Percentiles rank a stretch among this genome's conserved stretches.
These are phyloP conservation scores for Pestalotiopsis fici DNA, from an alignment of 2,329 filamentous ascomycete genomes.

Conservation along the genomic window DNA sequence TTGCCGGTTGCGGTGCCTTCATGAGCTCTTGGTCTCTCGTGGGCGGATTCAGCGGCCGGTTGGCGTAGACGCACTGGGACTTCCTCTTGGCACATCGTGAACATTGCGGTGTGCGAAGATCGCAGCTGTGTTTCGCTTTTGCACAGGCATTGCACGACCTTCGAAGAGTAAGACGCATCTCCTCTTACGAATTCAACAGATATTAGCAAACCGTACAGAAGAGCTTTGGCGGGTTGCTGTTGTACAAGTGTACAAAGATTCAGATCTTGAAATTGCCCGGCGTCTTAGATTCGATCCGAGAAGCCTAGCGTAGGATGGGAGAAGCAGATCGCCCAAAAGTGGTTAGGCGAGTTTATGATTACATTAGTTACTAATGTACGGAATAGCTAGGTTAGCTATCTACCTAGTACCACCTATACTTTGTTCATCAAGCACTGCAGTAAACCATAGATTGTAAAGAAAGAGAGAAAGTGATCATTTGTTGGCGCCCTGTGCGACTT, in stretches of 20 bases:
- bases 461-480: no score
- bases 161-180: conserved; percentile 57
- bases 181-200: not conserved
- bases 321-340: not conserved
- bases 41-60: conserved; percentile 44
- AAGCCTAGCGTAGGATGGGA: not conserved
- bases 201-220: no score
- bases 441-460: no score
- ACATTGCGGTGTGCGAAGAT: conserved; percentile 54
- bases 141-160: conserved; percentile 58
- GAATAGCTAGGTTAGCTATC: no score
- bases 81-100: conserved; percentile 54
- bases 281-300: not conserved
- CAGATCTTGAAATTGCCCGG: not conserved
- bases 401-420: no score
- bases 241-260: not conserved
- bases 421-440: no score
- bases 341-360: not conserved
- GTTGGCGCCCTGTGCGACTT: no score
- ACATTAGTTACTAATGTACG: not conserved
- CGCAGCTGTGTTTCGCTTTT: conserved; percentile 56
- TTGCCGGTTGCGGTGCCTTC: conserved; percentile 2
- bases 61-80: conserved; percentile 51
- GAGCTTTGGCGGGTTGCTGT: not conserved
- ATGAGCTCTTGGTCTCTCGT: not conserved